Evolutionary conservation across 768 basidiomycete species (phyloP), one percentile per base, ranked within the genome.

Genomic region (Suillus weaverae): DNA sequence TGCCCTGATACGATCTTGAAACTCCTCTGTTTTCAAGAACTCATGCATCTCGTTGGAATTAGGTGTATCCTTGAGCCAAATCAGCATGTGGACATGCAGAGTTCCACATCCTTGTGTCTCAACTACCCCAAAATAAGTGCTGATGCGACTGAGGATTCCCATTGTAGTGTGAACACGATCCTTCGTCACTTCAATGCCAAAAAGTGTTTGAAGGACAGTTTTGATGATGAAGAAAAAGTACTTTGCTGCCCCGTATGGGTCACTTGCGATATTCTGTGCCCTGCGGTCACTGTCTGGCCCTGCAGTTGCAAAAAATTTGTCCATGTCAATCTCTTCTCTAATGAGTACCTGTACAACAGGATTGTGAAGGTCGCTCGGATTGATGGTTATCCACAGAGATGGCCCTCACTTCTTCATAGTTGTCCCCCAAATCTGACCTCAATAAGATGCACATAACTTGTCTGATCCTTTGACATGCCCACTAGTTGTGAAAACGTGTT

Each of bases 361-460:
- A 46, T 46, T n/a, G 4, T 46, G 44, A 46, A 46, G 44, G 4
- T 46, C n/a, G 4, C 5, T 68, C 32, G 78, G 80, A 60, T 83
- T 84, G 1, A 85, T 73, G 0, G 83, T 84, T 1, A 80, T 65
- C 82, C 83, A 85, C 0, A 84, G 16, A 32, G 54, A 55, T 8
- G 57, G 57, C 6, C 57, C 20, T 0, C 20, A 7, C 3, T 7
- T 6, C 8, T 38, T 32, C 14, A 59, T 14, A 1, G 20, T 38
- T 14, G 33, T 59, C 0, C 57, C 36, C 36, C 20, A 59, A 59
- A 59, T 59, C 20, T 46, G 44, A 11, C 62, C 41, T 33, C 16
- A 20, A 20, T 66, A 63, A 9, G 39, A 30, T 7, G 53, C 54
- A 16, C 75, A 36, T 0, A 67, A 72, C 60, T 81, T 78, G 56